Percentiles rank a stretch among this genome's conserved stretches.
Conservation (phyloP, 139 green algal species). For the Chlorella sp. region DNA sequence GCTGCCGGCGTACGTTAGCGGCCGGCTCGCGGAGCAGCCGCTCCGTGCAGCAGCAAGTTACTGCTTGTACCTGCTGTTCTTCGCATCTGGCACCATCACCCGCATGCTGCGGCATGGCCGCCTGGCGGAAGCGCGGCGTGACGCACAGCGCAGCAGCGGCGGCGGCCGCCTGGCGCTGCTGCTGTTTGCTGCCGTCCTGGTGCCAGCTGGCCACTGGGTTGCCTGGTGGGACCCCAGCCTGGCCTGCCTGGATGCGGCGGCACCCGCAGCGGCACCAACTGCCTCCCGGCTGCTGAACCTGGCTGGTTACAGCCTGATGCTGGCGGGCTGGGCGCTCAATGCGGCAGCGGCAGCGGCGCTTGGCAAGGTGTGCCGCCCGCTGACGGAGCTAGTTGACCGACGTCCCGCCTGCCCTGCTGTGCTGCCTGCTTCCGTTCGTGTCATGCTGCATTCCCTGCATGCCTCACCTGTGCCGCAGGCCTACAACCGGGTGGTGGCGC, state of each 20-base stretch:
- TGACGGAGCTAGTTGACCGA: background rate
- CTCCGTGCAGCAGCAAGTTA: constrained; percentile 2
- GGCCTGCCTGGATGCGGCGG: background rate
- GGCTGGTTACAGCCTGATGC: constrained; percentile 43
- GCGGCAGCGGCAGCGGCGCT: constrained; percentile 41
- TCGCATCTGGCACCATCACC: constrained; percentile 48
- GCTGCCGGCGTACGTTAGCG: background rate
- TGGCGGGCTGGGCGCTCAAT: constrained; percentile 49
- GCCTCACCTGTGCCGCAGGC: constrained; percentile 36
- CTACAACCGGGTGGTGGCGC: constrained; percentile 65
- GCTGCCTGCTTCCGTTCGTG: too few relatives aligned
- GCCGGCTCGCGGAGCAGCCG: background rate
- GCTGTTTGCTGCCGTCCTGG: constrained; percentile 44
- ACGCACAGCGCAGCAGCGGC: constrained; percentile 47
- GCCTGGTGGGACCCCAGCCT: constrained; percentile 30
- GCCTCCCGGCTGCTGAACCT: constrained; percentile 35
- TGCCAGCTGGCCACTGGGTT: constrained; percentile 58
- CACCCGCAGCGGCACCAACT: too few relatives aligned
- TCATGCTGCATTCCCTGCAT: too few relatives aligned
- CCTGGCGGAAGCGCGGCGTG: constrained; percentile 34
- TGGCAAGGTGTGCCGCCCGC: constrained; percentile 10
- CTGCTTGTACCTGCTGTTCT: constrained; percentile 61
- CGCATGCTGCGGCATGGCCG: constrained; percentile 50
- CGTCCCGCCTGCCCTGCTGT: background rate
- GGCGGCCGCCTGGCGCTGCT: constrained; percentile 25